Evolutionary conservation across 352 stramenopile species (phyloP), one percentile per base, ranked within the genome.

Genomic region (Globisporangium parvum): DNA sequence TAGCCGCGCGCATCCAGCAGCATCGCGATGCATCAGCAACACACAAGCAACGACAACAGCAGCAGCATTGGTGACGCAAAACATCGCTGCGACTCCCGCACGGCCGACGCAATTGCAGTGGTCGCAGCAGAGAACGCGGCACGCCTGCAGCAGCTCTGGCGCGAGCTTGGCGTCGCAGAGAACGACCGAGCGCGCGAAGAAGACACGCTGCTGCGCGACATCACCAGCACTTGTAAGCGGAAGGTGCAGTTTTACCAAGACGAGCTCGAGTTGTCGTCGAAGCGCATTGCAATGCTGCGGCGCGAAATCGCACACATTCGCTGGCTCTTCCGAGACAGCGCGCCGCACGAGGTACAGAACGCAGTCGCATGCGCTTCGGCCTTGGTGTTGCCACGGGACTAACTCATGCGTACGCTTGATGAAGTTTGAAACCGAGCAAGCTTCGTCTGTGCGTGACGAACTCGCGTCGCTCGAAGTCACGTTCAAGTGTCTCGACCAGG

Each of bases 391-490:
- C 60, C 20, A n/a, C n/a, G n/a, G n/a, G n/a, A n/a, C 63, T 37
- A 37, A 37, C 31, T 9, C 31, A 8, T 37, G 31, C 12, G 20
- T 26, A 12, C 1, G 18, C 11, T 64, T 18, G 1, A 1, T 59
- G 2, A 40, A 70, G 41, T 52, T 66, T 39, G 54, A 53, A 21
- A 39, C 21, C 11, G 4, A 58, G 40, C 39, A 46, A 3, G 26
- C 47, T 10, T 52, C 53, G 14, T 41, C 62, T n/a, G 58, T 77
- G 11, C 65, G 70, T 1, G 67, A 82, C 31, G 47, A 53, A 49
- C 59, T 79, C 18, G 60, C 61, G 14, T 56, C 65, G 15, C 47
- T 82, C 31, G 65, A 77, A 50, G 62, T 74, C 42, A 72, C 78
- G 39, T 69, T 67, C 35, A 66, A 73, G 18, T 71, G 70, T 35